Evolutionary conservation across 192 early-diverging fungal species (phyloP).

Genomic region (Dispira parvispora): DNA sequence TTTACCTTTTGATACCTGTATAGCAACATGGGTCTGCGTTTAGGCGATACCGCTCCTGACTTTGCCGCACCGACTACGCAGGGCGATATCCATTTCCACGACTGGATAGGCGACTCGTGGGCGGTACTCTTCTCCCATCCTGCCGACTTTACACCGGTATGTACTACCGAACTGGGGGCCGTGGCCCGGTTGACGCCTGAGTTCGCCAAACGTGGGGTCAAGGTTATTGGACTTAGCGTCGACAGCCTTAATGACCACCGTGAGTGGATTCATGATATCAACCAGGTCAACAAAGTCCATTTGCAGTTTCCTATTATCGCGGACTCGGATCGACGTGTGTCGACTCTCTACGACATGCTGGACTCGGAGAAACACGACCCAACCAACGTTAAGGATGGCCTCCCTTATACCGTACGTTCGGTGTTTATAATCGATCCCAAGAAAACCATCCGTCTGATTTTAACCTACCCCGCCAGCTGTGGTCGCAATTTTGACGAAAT

Average conservation of each 20-base stretch:
- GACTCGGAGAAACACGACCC: constrained; percentile 74
- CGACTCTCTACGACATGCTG: constrained; percentile 92
- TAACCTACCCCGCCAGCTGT: constrained; percentile 85
- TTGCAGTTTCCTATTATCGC: constrained; percentile 90
- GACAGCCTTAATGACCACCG: constrained; percentile 70
- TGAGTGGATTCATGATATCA: constrained; percentile 85
- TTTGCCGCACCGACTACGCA: constrained; percentile 76
- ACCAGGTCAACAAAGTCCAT: constrained; percentile 66
- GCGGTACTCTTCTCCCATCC: constrained; percentile 97
- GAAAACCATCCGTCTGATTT: constrained; percentile 73
- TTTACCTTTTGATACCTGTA: not conserved
- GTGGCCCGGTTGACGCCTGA: constrained; percentile 67
- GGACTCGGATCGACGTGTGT: constrained; percentile 68
- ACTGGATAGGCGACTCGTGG: constrained; percentile 74
- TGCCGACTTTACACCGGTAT: constrained; percentile 90
- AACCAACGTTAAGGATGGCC: constrained; percentile 71
- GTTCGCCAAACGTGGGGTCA: constrained; percentile 66
- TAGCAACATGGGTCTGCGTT: constrained; percentile 21
- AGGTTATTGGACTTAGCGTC: constrained; percentile 86
- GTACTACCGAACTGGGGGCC: constrained; percentile 91
- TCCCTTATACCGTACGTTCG: constrained; percentile 88
- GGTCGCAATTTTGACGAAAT: constrained; percentile 97
- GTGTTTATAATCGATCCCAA: constrained; percentile 92
- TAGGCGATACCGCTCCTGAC: constrained; percentile 45
- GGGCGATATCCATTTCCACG: constrained; percentile 84